Base-by-base conservation (phyloP, 345 rosid species). In the Rhizophora mangle region DNA sequence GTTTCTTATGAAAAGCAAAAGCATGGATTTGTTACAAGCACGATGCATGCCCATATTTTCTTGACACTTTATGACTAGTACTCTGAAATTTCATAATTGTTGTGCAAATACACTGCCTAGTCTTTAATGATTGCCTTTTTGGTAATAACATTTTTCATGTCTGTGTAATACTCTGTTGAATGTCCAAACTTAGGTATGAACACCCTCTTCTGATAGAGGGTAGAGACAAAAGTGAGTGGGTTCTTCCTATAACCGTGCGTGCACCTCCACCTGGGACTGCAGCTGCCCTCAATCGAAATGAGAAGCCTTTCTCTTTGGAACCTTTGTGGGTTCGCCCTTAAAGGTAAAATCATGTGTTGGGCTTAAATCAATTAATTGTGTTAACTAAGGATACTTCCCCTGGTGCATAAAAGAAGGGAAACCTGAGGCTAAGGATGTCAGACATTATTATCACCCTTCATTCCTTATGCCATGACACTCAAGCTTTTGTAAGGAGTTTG, bases 221-320 rank as follows among this genome's bases (percentile, higher is more conserved):
- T 51, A 78, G 94, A 70, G 99, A 95, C 69, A 95, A 80, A 76
- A 81, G 88, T 24, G 97, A 90, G 80, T 95, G 99, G 99, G 76
- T 89, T 80, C 96, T 95, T 69, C 99, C 99, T 6, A 88, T 95
- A 36, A 90, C 85, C 0, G 97, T 92, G 74, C 96, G 87, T 64
- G 99, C 96, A 63, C 94, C 92, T 62, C 92, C 97, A 11, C 84
- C 90, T 2, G 85, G 88, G 64, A 67, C 89, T 30, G 15, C 81
- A 8, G 81, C 83, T 65, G 68, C 85, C 65, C 85, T 78, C 24
- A n/a, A 83, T 67, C 79, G 85, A 75, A 86, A 82, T 5, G 89
- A 88, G 75, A 90, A 81, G 81, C 73, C 76, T 70, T 76, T 85
- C 65, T 79, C 89, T 65, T 67, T 89, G 83, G 98, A 87, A 69